Evolutionary conservation across 2,329 filamentous ascomycete genomes (phyloP), one percentile per base, ranked within the genome.

Genomic region (Ophiocordyceps sinensis): DNA sequence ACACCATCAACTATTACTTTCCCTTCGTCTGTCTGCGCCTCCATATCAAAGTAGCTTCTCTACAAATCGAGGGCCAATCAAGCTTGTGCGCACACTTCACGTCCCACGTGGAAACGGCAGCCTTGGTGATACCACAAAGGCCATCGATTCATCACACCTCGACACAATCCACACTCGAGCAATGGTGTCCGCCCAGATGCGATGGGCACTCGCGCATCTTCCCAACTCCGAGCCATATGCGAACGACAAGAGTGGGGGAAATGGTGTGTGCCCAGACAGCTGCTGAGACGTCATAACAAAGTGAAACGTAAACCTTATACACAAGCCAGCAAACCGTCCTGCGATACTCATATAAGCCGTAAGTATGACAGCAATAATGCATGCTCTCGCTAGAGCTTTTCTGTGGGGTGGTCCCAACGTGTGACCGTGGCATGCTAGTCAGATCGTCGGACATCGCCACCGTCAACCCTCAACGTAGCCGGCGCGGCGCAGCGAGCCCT

Each of bases 281-380:
- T 47, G 41, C 39, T 45, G 41, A 42, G 37, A 38, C 29, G 42
- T 38, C 38, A 41, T 43, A 51, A 43, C 45, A 44, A 48, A 45
- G 46, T 47, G 48, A 49, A 49, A 28, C 26, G 44, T 37, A 44
- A 49, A 49, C 45, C 32, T 46, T 41, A 47, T 49, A 49, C 45
- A 46, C 37, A 39, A 42, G 40, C 47, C 40, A 44, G 37, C 36
- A 41, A 40, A 37, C 42, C 42, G 43, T 49, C 43, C 41, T 41
- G 41, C 39, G 46, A 44, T 51, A 53, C 43, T 47, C 48, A 56
- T 58, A 52, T 47, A 57, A 46, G 50, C 44, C 44, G 44, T 59
- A 60, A 57, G 41, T 47, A 54, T 60, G 47, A 54, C 48, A 51
- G 46, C 52, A 51, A 56, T 53, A 53, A 53, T 38, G 43, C 45